Evolutionary conservation across 2,329 filamentous ascomycete genomes (phyloP).

Genomic region (Fusarium burgessii): DNA sequence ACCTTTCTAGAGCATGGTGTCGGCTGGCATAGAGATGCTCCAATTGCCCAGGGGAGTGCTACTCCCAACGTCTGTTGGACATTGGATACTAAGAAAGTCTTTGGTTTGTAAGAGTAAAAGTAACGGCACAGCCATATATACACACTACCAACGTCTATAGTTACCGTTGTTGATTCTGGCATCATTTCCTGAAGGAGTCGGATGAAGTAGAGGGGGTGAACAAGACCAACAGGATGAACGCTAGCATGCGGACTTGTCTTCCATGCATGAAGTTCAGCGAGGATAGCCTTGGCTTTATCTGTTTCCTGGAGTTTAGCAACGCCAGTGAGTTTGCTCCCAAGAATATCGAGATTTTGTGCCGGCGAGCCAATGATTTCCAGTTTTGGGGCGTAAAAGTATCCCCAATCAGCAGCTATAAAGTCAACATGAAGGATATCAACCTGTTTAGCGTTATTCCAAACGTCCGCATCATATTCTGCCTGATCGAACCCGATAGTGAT

Average conservation of each 20-base stretch:
- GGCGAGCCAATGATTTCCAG: neutral
- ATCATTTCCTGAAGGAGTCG: neutral
- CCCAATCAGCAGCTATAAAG: neutral
- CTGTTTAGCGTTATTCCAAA: neutral
- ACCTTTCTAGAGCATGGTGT: neutral
- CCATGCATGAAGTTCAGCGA: neutral
- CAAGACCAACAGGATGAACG: neutral
- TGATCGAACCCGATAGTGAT: neutral
- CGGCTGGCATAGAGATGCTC: neutral
- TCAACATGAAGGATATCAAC: neutral
- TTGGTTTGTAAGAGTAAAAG: neutral
- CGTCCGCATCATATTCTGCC: neutral
- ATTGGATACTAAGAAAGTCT: neutral
- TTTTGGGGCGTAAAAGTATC: neutral
- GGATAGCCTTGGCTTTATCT: neutral
- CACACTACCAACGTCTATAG: neutral
- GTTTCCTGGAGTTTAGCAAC: neutral
- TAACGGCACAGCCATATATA: neutral
- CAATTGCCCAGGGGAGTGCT: neutral
- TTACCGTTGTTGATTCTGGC: neutral
- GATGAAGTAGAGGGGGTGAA: neutral
- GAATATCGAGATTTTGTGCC: neutral
- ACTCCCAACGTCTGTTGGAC: neutral
- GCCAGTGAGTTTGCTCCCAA: neutral
- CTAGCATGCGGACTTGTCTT: neutral